phyloP scores from a whole-genome alignment of 345 rosid genomes.

The Eucalyptus brandiana region DNA sequence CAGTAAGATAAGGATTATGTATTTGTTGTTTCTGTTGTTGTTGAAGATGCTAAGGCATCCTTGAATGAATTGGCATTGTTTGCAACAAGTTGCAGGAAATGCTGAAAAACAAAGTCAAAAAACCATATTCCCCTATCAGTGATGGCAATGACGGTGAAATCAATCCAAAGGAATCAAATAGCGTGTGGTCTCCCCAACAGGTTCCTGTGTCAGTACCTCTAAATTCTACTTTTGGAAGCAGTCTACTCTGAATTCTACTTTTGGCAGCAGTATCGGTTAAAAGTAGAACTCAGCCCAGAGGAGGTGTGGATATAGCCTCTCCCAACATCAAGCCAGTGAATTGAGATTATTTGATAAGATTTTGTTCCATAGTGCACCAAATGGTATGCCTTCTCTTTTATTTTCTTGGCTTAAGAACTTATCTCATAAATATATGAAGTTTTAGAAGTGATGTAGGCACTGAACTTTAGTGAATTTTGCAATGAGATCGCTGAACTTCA shows the following conservation, averaged over 20 bases:
- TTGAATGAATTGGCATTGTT: neutral
- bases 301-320: neutral
- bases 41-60: neutral
- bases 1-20: neutral
- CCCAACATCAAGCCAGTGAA: neutral
- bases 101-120: conserved; percentile 59
- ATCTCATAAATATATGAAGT: neutral
- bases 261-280: conserved; percentile 33
- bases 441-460: neutral
- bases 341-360: neutral
- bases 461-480: neutral
- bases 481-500: neutral
- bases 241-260: conserved; percentile 33
- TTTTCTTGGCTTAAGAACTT: neutral
- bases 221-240: conserved; percentile 58
- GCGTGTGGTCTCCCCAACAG: conserved; percentile 39
- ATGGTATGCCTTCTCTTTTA: neutral
- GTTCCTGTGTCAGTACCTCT: conserved; percentile 24
- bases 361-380: neutral
- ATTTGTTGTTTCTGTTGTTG: neutral
- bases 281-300: neutral
- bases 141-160: conserved; percentile 21
- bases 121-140: conserved; percentile 66
- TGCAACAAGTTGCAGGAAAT: conserved; percentile 33
- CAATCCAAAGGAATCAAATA: conserved; percentile 33